Evolutionary conservation across 2,329 filamentous ascomycete species (phyloP), one percentile per base, ranked within the genome.

Genomic region (Neopestalotiopsis clavispora): DNA sequence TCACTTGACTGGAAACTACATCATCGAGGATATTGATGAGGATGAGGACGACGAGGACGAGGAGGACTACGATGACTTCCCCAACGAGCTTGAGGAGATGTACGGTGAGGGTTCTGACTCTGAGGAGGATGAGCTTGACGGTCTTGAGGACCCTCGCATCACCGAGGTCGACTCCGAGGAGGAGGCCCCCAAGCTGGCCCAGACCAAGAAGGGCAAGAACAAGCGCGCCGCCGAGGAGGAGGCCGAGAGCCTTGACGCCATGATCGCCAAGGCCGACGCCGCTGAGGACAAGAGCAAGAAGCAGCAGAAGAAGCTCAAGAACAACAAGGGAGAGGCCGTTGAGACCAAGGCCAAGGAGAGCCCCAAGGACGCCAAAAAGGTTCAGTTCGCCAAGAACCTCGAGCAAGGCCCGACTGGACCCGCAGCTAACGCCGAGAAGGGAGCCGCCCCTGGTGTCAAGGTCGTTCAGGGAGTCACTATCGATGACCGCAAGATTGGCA

Each of bases 371-470:
- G 92, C 93, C 82, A 98, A 98, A 90, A 98, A 98, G 87, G 96
- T 99, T 71, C 94, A 97, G 82, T 99, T 99, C 81, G 95, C 96
- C 79, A 98, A 98, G 89, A 95, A 98, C 83, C 94, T 99, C 72
- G 96, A 98, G 87, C 94, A 97, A 83, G 96, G 96, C 70, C 96
- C 96, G 72, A 97, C 94, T 58, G 90, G 91, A 73, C 91, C 93
- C 68, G 84, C 88, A 72, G 76, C 82, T 77, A 73, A 76, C 49
- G 76, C 82, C 72, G 84, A 85, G 79, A 81, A 87, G 75, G 87
- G 86, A 77, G 85, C 86, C 67, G 82, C 88, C 45, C 84, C 91
- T 63, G 90, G 92, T 71, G 87, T 94, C 77, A 96, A 94, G 86
- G 90, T 90, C 68, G 90, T 98, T 68, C 88, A 95, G 79, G 96